phyloP scores from a whole-genome alignment of 805 yeast genomes.

The Martiniozyma abietophila region DNA sequence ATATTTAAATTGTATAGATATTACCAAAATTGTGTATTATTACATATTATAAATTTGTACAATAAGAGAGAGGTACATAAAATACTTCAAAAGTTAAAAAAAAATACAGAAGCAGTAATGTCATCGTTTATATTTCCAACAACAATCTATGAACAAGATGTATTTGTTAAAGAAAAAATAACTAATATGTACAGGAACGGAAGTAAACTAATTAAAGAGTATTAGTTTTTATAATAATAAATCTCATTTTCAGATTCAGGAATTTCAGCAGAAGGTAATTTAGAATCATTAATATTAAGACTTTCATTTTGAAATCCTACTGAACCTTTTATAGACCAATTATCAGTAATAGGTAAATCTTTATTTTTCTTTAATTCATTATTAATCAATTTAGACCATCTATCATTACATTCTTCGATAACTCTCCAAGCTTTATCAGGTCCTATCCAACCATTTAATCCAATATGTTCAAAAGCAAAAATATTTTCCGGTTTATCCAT shows the following conservation, averaged over 20 bases:
- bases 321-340: constrained; percentile 29
- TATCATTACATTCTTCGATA: constrained; percentile 53
- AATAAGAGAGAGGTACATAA: too few relatives aligned
- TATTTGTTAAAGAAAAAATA: too few relatives aligned
- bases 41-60: too few relatives aligned
- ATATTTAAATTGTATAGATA: too few relatives aligned
- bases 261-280: constrained; percentile 7
- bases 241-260: constrained; percentile 15
- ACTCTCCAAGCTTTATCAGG: constrained; percentile 49
- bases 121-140: too few relatives aligned
- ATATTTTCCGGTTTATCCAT: constrained; percentile 69
- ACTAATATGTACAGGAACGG: constrained; percentile 1
- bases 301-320: constrained; percentile 11
- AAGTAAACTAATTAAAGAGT: too few relatives aligned
- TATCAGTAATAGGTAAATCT: constrained; percentile 29
- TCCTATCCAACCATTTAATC: constrained; percentile 20
- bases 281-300: background rate
- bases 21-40: too few relatives aligned
- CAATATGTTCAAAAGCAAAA: constrained; percentile 63
- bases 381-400: constrained; percentile 54
- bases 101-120: too few relatives aligned
- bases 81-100: too few relatives aligned
- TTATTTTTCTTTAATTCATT: constrained; percentile 29
- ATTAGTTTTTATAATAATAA: constrained; percentile 7
- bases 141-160: too few relatives aligned